These are phyloP conservation scores for Senecio squalidus DNA, from an alignment of 140 eudicot species.

Conservation along the genomic window DNA sequence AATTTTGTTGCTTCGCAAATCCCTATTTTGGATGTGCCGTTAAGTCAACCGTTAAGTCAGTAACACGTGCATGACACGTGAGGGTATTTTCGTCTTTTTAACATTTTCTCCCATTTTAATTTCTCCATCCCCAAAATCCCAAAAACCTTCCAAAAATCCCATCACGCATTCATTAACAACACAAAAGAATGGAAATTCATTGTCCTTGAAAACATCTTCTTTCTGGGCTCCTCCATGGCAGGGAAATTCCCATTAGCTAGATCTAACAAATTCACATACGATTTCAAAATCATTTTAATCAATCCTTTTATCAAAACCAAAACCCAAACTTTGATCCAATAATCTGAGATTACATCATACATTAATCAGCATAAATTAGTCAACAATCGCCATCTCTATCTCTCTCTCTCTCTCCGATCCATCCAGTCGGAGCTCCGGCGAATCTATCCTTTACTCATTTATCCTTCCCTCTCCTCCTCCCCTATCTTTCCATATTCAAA, in stretches of 20 bases:
- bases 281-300: conserved; percentile 51
- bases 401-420: background rate
- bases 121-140: no score
- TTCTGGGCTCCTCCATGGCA: conserved; percentile 46
- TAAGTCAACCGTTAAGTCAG: no score
- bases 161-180: no score
- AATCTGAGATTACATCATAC: conserved; percentile 32
- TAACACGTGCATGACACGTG: no score
- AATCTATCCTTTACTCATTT: background rate
- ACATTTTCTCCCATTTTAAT: no score
- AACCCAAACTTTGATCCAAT: conserved; percentile 25
- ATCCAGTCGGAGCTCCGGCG: background rate
- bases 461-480: background rate
- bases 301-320: conserved; percentile 20
- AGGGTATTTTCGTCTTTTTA: no score
- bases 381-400: no score
- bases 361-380: conserved; percentile 18
- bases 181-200: no score
- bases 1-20: no score
- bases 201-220: conserved; percentile 40
- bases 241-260: conserved; percentile 62
- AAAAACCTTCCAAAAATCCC: no score
- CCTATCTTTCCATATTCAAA: background rate
- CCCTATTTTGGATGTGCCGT: no score
- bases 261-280: conserved; percentile 57